Conservation (phyloP, 2,329 filamentous ascomycete species). For the Botrytis fragariae region DNA sequence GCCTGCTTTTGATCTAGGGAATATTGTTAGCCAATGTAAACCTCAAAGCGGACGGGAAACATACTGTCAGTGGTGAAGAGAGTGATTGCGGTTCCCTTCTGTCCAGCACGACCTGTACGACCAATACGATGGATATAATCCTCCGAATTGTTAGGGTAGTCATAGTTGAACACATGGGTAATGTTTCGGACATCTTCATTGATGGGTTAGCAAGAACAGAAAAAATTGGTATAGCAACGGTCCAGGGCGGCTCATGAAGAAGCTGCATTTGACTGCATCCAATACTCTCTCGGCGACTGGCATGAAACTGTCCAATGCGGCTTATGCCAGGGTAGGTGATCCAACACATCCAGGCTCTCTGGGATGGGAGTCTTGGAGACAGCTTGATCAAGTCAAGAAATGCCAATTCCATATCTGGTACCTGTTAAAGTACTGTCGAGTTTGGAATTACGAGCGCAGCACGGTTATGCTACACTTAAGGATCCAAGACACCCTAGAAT, state of each 20-base stretch:
- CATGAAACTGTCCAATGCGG: slow-evolving; percentile 42
- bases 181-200: slow-evolving; percentile 99
- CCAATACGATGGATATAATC: slow-evolving; percentile 98
- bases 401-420: slow-evolving; percentile 76
- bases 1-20: slow-evolving; percentile 83
- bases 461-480: slow-evolving; percentile 62
- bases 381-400: slow-evolving; percentile 78
- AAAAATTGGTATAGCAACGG: slow-evolving; percentile 56
- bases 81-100: slow-evolving; percentile 93
- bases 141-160: slow-evolving; percentile 98
- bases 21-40: slow-evolving; percentile 30
- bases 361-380: slow-evolving; percentile 64
- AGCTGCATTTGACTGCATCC: slow-evolving; percentile 40
- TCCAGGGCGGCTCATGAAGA: slow-evolving; percentile 50
- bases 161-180: slow-evolving; percentile 99
- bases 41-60: slow-evolving; percentile 44
- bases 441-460: slow-evolving; percentile 75
- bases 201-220: slow-evolving; percentile 76
- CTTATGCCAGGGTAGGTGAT: slow-evolving; percentile 51
- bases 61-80: slow-evolving; percentile 99
- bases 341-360: slow-evolving; percentile 57
- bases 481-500: slow-evolving; percentile 83
- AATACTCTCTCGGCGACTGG: slow-evolving; percentile 43
- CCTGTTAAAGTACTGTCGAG: slow-evolving; percentile 61
- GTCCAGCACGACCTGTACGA: slow-evolving; percentile 92